A percentile compares a stretch with the other conserved stretches of the same genome.
Evolutionary conservation across 1,139 yeast species (phyloP).

Genomic region (Saccharomyces pastorianus): DNA sequence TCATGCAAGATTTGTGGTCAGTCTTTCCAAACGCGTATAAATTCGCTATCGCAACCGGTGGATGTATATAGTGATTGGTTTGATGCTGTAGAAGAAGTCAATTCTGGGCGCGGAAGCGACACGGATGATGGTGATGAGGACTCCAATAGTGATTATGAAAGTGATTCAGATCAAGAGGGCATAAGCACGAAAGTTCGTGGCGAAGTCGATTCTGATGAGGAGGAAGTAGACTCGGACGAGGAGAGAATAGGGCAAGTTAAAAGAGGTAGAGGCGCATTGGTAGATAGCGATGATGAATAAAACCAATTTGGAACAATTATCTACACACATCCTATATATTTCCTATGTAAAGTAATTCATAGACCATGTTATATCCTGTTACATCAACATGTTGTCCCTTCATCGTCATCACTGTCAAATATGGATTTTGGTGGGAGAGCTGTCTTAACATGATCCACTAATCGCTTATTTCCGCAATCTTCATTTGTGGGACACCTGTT

Average conservation of each 20-base stretch:
- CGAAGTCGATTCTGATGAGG: slow-evolving; percentile 28
- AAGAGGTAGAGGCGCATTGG: slow-evolving; percentile 24
- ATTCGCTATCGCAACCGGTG: slow-evolving; percentile 57
- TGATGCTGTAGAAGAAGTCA: slow-evolving; percentile 96
- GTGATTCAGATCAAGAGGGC: slow-evolving; percentile 23
- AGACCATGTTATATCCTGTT: too few species aligned
- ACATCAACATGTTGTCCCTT: background rate
- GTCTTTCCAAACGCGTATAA: slow-evolving; percentile 81
- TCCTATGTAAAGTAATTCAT: too few species aligned
- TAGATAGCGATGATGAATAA: slow-evolving; percentile 30
- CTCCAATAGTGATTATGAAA: slow-evolving; percentile 29
- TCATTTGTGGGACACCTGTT: slow-evolving; percentile 8
- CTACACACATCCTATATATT: background rate
- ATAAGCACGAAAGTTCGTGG: slow-evolving; percentile 23
- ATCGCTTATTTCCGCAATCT: background rate
- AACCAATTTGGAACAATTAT: background rate
- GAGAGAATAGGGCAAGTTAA: slow-evolving; percentile 27
- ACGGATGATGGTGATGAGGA: slow-evolving; percentile 28
- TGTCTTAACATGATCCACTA: slow-evolving; percentile 11
- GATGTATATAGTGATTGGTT: slow-evolving; percentile 98
- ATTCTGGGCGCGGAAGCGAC: slow-evolving; percentile 47
- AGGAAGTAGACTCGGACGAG: slow-evolving; percentile 26
- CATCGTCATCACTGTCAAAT: slow-evolving; percentile 28
- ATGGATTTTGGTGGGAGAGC: slow-evolving; percentile 33
- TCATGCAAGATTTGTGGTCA: slow-evolving; percentile 94